Conservation (phyloP, 176 grass and related monocot genomes). For the Oryza glaberrima region DNA sequence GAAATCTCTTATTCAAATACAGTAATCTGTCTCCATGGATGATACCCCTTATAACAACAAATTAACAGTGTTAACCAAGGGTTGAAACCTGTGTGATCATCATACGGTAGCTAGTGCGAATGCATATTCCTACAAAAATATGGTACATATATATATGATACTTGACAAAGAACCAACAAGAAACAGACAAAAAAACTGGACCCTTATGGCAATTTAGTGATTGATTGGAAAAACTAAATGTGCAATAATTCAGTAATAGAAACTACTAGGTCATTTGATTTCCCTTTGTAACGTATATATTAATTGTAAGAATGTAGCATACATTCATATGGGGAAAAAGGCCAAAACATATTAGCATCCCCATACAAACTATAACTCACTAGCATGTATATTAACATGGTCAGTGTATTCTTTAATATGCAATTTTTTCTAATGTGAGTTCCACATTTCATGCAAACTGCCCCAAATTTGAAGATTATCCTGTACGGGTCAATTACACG, state of each 20-base stretch:
- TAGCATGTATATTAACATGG: not conserved
- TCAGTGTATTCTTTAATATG: not conserved
- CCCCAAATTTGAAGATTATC: not conserved
- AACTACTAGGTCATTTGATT: not conserved
- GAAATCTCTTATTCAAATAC: not conserved
- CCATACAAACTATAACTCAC: not conserved
- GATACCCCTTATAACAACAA: not conserved
- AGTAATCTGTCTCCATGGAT: not conserved
- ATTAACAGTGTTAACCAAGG: too few species aligned
- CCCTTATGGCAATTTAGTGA: not conserved
- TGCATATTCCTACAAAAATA: not conserved
- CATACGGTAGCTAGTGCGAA: not conserved
- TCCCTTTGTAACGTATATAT: not conserved
- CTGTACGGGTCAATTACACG: not conserved
- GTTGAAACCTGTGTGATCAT: not conserved
- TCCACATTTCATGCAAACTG: constrained; percentile 32
- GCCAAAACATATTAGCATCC: not conserved
- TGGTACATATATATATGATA: too few species aligned
- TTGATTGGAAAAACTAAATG: not conserved
- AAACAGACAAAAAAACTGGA: not conserved
- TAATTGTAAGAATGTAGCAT: not conserved
- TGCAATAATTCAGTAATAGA: not conserved
- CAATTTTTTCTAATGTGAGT: not conserved
- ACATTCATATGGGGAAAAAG: not conserved
- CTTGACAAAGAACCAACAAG: not conserved